These are phyloP conservation scores for Laetiporus sulphureus DNA, from an alignment of 1,284 basidiomycete species.

Conservation along the genomic window DNA sequence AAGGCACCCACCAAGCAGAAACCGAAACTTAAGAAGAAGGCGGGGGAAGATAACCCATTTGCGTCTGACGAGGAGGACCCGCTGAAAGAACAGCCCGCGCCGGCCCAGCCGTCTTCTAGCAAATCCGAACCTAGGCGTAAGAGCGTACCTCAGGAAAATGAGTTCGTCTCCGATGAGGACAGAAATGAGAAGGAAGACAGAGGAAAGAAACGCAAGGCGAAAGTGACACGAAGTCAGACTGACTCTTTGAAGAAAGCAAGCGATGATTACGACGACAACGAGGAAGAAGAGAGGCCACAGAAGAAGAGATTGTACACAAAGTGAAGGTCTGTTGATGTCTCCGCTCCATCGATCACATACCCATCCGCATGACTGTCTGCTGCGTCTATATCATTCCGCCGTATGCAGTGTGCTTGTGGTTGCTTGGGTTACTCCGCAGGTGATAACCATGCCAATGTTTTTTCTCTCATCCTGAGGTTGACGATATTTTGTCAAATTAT, in stretches of 20 bases:
- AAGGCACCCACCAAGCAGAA: conserved; percentile 17
- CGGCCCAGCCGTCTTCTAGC: conserved; percentile 28
- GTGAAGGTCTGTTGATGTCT: conserved; percentile 1
- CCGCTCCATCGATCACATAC: neutral
- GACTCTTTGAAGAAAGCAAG: conserved; percentile 8
- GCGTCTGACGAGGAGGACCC: conserved; percentile 35
- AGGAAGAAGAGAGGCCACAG: conserved; percentile 23
- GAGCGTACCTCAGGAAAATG: conserved; percentile 1
- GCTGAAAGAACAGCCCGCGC: conserved; percentile 23
- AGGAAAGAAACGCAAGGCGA: conserved; percentile 16
- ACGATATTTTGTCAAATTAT: too few species aligned
- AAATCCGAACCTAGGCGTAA: conserved; percentile 1
- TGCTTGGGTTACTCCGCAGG: too few species aligned
- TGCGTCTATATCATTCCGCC: neutral
- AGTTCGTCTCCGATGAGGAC: conserved; percentile 1
- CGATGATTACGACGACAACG: conserved; percentile 18
- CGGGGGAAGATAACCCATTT: conserved; percentile 38
- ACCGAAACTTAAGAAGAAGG: conserved; percentile 41
- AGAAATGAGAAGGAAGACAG: conserved; percentile 11
- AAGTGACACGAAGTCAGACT: conserved; percentile 12
- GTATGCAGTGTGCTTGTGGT: too few species aligned
- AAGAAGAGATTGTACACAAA: conserved; percentile 15
- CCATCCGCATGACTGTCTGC: neutral
- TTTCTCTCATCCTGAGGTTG: too few species aligned
- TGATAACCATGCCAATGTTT: too few species aligned